These are phyloP conservation scores for Penicillium longicatenatum DNA, from an alignment of 495 filamentous ascomycete genomes.

Conservation along the genomic window DNA sequence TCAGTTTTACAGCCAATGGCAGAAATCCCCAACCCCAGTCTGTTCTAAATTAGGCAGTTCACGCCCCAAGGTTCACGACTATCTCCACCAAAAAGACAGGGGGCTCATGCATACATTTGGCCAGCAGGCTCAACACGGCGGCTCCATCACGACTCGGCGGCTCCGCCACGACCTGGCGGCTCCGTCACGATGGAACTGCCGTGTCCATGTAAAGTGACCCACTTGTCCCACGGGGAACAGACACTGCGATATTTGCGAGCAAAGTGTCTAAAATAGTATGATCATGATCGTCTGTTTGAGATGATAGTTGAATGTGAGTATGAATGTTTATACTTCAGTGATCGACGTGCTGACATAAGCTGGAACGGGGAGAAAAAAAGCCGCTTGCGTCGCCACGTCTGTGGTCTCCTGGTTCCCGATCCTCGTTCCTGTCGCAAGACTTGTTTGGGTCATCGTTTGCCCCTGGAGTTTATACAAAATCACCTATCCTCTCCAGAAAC, in stretches of 20 bases:
- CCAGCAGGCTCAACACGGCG: no score
- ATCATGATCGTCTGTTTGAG: no score
- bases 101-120: background rate
- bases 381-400: constrained; percentile 22
- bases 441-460: background rate
- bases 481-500: background rate
- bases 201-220: background rate
- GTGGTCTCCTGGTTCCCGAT: constrained; percentile 9
- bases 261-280: no score
- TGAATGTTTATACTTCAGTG: background rate
- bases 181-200: no score
- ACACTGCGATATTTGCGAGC: no score
- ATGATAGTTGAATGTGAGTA: no score
- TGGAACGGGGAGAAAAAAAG: constrained; percentile 16
- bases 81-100: background rate
- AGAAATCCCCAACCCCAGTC: background rate
- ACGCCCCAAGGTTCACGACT: background rate
- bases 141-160: no score
- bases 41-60: background rate
- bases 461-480: background rate
- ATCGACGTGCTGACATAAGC: constrained; percentile 27
- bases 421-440: background rate
- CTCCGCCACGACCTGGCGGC: no score
- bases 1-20: no score
- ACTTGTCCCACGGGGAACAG: background rate